Conservation (phyloP, 345 rosid species). For the Eucalyptus coolabah region DNA sequence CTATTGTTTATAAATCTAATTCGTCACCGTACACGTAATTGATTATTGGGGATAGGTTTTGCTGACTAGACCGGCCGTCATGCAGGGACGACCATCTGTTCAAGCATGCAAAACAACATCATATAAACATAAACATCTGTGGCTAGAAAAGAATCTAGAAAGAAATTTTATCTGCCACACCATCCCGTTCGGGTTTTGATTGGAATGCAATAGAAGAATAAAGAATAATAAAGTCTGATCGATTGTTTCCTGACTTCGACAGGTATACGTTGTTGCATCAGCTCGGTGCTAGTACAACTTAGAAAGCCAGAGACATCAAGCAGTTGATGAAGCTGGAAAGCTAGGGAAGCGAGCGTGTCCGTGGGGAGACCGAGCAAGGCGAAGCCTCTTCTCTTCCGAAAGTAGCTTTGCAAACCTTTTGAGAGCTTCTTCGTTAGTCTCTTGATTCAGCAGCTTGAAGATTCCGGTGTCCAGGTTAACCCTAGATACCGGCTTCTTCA, state of each 20-base stretch:
- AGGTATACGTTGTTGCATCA: neutral
- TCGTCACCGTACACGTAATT: neutral
- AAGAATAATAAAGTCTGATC: neutral
- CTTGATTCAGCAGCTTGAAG: neutral
- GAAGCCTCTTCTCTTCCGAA: neutral
- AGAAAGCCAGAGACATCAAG: neutral
- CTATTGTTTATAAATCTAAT: neutral
- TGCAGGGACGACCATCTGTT: neutral
- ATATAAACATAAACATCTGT: neutral
- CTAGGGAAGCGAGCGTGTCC: neutral
- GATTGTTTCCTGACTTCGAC: neutral
- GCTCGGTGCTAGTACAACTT: neutral
- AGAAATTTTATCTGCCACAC: neutral
- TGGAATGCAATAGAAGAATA: neutral
- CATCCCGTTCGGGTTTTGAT: neutral
- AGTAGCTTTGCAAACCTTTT: neutral
- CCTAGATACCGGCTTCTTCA: neutral
- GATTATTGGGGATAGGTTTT: neutral
- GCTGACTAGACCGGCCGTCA: neutral
- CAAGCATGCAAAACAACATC: neutral
- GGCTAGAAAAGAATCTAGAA: neutral
- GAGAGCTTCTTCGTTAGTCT: neutral
- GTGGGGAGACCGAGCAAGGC: neutral
- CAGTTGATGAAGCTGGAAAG: neutral
- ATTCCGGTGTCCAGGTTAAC: neutral